Conservation (phyloP, 495 filamentous ascomycete genomes). For the Aspergillus biplanus region DNA sequence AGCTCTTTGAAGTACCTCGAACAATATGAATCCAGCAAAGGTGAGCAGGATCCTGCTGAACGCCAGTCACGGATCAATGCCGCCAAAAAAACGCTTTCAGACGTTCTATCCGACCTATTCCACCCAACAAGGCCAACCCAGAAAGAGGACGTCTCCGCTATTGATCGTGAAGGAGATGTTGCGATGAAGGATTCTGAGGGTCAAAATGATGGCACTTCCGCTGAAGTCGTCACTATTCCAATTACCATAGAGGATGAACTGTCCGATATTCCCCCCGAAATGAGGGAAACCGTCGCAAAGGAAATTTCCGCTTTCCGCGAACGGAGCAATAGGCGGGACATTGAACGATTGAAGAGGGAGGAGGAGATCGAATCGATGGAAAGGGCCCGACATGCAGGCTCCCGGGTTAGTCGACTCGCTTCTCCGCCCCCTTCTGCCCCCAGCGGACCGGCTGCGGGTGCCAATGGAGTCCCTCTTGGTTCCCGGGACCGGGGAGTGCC, state of each 20-base stretch:
- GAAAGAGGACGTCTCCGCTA: constrained; percentile 49
- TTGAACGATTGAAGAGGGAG: constrained; percentile 83
- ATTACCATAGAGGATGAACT: constrained; percentile 91
- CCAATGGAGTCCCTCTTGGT: constrained; percentile 85
- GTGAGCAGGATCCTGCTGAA: constrained; percentile 67
- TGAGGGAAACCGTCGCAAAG: constrained; percentile 93
- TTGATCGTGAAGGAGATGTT: constrained; percentile 69
- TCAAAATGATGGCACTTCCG: constrained; percentile 51
- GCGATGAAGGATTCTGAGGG: constrained; percentile 69
- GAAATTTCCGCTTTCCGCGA: constrained; percentile 96
- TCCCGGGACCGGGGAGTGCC: constrained; percentile 71
- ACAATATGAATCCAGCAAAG: constrained; percentile 68
- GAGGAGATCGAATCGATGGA: constrained; percentile 93
- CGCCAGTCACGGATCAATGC: constrained; percentile 69
- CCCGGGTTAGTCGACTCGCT: constrained; percentile 67
- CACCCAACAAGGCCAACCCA: constrained; percentile 61
- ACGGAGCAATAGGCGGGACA: constrained; percentile 80
- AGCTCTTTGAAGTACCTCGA: constrained; percentile 79
- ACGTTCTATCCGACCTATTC: constrained; percentile 69
- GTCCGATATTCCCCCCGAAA: constrained; percentile 92
- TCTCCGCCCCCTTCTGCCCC: constrained; percentile 70
- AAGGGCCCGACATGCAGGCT: constrained; percentile 68
- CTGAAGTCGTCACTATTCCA: constrained; percentile 89
- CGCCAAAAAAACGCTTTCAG: constrained; percentile 66
- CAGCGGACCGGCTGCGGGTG: constrained; percentile 70